phyloP scores from a whole-genome alignment of 2,329 filamentous ascomycete genomes.

The Corynespora cassiicola region DNA sequence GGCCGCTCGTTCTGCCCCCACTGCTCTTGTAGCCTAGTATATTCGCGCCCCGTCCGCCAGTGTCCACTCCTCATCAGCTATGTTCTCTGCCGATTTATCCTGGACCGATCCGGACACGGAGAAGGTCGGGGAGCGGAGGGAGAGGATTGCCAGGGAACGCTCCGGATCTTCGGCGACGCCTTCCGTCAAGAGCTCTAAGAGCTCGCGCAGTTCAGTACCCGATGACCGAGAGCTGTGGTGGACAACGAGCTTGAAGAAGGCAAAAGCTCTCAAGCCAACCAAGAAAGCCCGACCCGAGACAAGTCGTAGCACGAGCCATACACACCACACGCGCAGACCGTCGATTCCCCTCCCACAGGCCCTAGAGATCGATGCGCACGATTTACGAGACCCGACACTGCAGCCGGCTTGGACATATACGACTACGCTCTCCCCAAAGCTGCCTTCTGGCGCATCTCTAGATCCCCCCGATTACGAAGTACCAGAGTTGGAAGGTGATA shows the following conservation, averaged over 20 bases:
- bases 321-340: constrained; percentile 15
- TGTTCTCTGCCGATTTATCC: constrained; percentile 49
- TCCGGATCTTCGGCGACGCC: constrained; percentile 21
- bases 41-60: constrained; percentile 16
- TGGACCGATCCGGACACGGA: constrained; percentile 43
- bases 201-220: constrained; percentile 30
- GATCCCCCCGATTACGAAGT: constrained; percentile 33
- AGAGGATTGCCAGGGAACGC: constrained; percentile 40
- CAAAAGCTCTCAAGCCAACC: constrained; percentile 31
- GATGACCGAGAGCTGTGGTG: constrained; percentile 39
- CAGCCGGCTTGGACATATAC: constrained; percentile 40
- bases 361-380: constrained; percentile 11
- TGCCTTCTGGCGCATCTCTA: constrained; percentile 41
- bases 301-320: constrained; percentile 19
- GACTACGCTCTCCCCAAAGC: constrained; percentile 31
- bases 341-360: constrained; percentile 14
- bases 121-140: constrained; percentile 44
- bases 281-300: constrained; percentile 25
- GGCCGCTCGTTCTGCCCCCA: constrained; percentile 19
- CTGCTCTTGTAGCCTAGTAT: constrained; percentile 22
- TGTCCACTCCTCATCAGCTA: constrained; percentile 21
- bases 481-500: constrained; percentile 38
- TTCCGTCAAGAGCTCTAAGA: constrained; percentile 34
- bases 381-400: constrained; percentile 31
- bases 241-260: constrained; percentile 40